Evolutionary conservation across 2,329 filamentous ascomycete species (phyloP).

Genomic region (Lachnellula subtilissima): DNA sequence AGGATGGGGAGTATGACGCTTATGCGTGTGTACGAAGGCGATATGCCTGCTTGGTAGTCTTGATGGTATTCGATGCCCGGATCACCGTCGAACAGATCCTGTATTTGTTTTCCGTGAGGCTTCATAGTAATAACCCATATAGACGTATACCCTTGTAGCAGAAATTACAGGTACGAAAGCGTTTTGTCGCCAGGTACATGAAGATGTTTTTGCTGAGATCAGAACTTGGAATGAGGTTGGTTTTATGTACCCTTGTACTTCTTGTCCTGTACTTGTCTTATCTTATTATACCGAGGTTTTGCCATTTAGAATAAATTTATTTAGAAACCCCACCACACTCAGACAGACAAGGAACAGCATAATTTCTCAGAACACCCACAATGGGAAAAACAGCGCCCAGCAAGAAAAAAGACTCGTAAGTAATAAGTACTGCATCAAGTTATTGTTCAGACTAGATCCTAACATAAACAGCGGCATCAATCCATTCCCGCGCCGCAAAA

Average conservation of each 20-base stretch:
- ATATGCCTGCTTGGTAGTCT: slow-evolving; percentile 24
- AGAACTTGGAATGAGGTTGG: background rate
- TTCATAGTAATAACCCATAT: slow-evolving; percentile 30
- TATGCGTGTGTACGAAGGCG: slow-evolving; percentile 6
- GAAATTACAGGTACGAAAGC: background rate
- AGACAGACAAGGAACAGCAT: slow-evolving; percentile 1
- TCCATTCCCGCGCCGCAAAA: slow-evolving; percentile 70
- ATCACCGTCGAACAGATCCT: slow-evolving; percentile 28
- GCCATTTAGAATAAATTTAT: slow-evolving; percentile 10
- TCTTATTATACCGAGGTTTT: background rate
- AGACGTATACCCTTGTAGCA: background rate
- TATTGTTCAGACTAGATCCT: background rate
- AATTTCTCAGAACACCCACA: slow-evolving; percentile 7
- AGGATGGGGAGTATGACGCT: slow-evolving; percentile 21
- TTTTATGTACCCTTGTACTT: background rate
- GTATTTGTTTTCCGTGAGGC: slow-evolving; percentile 16
- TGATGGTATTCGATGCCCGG: slow-evolving; percentile 29
- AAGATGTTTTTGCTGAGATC: background rate
- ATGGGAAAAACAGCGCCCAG: slow-evolving; percentile 33
- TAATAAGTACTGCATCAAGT: slow-evolving; percentile 17
- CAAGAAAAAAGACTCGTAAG: slow-evolving; percentile 30
- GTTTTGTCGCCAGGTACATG: background rate
- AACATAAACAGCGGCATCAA: slow-evolving; percentile 42
- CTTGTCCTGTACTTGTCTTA: background rate
- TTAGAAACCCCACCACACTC: slow-evolving; percentile 1